Evolutionary conservation across 2,329 filamentous ascomycete species (phyloP).

Genomic region (Penicillium oxalicum): DNA sequence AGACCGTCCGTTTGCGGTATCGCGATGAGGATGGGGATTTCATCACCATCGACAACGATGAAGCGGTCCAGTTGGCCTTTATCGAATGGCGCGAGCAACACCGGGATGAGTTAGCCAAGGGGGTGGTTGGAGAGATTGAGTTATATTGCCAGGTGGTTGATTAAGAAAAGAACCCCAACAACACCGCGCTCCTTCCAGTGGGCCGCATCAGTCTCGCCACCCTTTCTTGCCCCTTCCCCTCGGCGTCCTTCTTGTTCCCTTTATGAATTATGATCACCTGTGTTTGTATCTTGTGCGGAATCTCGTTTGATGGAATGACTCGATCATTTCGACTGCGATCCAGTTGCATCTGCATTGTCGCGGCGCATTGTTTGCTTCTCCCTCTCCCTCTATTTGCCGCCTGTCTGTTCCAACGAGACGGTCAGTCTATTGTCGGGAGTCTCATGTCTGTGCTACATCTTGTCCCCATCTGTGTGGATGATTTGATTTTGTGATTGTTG

Average conservation of each 20-base stretch:
- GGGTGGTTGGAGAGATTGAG: slow-evolving; percentile 82
- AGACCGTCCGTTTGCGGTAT: slow-evolving; percentile 81
- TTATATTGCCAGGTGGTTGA: slow-evolving; percentile 65
- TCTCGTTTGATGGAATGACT: neutral
- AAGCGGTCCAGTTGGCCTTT: slow-evolving; percentile 94
- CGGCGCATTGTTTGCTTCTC: slow-evolving; percentile 21
- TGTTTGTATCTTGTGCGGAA: neutral
- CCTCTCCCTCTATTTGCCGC: slow-evolving; percentile 6
- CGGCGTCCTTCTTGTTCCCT: neutral
- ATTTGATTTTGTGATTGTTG: too few species aligned
- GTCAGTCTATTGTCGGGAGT: too few species aligned
- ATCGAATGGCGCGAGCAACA: slow-evolving; percentile 84
- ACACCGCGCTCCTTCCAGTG: too few species aligned
- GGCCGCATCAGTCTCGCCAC: neutral
- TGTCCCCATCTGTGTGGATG: too few species aligned
- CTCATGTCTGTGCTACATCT: too few species aligned
- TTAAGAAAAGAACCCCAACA: slow-evolving; percentile 11
- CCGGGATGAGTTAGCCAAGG: slow-evolving; percentile 53
- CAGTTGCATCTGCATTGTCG: slow-evolving; percentile 14
- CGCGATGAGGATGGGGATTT: slow-evolving; percentile 88
- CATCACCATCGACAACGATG: slow-evolving; percentile 89
- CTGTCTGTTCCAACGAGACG: too few species aligned
- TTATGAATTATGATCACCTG: slow-evolving; percentile 4
- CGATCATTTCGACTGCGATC: slow-evolving; percentile 6
- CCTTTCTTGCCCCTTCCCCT: neutral